These are phyloP conservation scores for Microcyclospora pomicola DNA, from an alignment of 2,329 filamentous ascomycete genomes.

Conservation along the genomic window DNA sequence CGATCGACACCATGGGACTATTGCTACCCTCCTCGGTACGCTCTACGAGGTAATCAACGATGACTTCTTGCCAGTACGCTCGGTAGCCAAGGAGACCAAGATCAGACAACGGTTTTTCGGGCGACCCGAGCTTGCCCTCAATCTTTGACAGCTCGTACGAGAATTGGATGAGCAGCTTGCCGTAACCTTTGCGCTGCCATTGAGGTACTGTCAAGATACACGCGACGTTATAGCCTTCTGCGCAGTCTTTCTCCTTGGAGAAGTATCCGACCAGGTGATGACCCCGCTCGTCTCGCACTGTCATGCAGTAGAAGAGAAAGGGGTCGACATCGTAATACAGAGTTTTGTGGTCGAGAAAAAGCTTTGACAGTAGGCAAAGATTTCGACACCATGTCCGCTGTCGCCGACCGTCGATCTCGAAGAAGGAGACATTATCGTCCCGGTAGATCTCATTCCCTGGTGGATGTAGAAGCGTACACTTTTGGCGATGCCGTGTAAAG, in stretches of 20 bases:
- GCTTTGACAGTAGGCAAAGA: conserved; percentile 82
- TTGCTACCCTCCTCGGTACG: conserved; percentile 39
- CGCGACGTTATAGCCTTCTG: conserved; percentile 93
- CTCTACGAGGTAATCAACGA: conserved; percentile 73
- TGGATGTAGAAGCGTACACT: conserved; percentile 83
- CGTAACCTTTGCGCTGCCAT: conserved; percentile 89
- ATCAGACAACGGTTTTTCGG: conserved; percentile 92
- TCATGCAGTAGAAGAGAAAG: conserved; percentile 98
- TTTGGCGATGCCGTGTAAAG: conserved; percentile 72
- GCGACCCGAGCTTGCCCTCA: conserved; percentile 87
- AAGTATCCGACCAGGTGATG: conserved; percentile 99
- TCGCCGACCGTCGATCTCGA: conserved; percentile 88
- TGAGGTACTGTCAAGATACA: conserved; percentile 95
- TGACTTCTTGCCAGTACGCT: conserved; percentile 94
- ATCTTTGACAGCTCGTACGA: conserved; percentile 94
- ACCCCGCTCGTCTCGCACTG: conserved; percentile 71
- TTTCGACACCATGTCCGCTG: conserved; percentile 96
- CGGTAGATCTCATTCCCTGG: conserved; percentile 98
- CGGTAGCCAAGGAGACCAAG: conserved; percentile 85
- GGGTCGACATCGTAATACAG: conserved; percentile 99
- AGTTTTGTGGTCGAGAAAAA: conserved; percentile 96
- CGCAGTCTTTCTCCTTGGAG: conserved; percentile 94
- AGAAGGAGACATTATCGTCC: conserved; percentile 86
- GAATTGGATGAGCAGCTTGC: conserved; percentile 86
- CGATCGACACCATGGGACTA: conserved; percentile 66